Base-by-base conservation (phyloP, 495 filamentous ascomycete genomes). In the Tuber melanosporum region DNA sequence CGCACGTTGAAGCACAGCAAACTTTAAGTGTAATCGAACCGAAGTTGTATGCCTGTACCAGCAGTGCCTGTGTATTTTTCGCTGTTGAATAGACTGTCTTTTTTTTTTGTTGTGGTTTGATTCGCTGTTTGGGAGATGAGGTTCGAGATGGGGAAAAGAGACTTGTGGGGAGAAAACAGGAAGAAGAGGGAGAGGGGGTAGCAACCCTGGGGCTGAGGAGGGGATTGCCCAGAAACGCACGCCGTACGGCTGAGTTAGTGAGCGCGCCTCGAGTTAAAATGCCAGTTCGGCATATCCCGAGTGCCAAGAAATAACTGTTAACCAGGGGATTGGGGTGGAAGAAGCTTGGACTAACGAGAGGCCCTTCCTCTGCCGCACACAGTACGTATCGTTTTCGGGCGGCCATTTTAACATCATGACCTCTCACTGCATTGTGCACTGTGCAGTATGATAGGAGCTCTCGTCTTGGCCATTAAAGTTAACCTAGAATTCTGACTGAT, bases 231-330 rank as follows among this genome's bases (percentile, higher is more conserved):
- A 66, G 57, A 66, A 66, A 66, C 3, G 26, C 26, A 36, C 6
- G 10, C n/a, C 15, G 57, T 36, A 36, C 57, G 57, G 57, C 57
- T 66, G 57, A 66, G 57, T 15, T 36, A 2, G 45, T 17, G 57
- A 66, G 57, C 57, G 57, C 57, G 57, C 57, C 26, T 66, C n/a
- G 26, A 66, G 57, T 36, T 66, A 14, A 7, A 57, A 36, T 73
- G 14, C 76, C 73, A 73, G 75, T 78, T 78, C 76, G 76, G 76
- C 42, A 75, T 75, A 17, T 72, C 49, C 73, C 73, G 76, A 72
- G 19, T 41, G 73, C 76, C 76, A 78, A 78, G 76, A 26, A n/a
- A 46, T 43, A 32, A 71, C 69, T 36, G 57, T 36, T 26, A 66
- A 36, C 26, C 57, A 66, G 57, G 57, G 57, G 14, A 14, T 36